Percentiles rank a stretch among this genome's conserved stretches.
Evolutionary conservation across 768 basidiomycete species (phyloP).

Genomic region (Pulveroboletus sp.): DNA sequence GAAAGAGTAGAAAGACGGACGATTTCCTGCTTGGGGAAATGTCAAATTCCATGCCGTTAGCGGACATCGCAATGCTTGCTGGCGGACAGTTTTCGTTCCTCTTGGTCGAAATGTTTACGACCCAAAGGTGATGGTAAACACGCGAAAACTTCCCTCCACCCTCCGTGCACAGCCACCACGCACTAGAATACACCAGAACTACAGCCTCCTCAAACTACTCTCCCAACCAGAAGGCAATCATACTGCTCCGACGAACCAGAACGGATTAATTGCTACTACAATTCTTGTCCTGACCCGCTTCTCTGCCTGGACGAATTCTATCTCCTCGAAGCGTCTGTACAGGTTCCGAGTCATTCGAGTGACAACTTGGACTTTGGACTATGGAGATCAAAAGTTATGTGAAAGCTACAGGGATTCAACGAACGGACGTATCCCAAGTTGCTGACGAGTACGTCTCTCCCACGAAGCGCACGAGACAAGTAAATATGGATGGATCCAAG

Average conservation of each 20-base stretch:
- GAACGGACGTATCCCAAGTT: too few species aligned
- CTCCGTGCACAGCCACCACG: slow-evolving; percentile 24
- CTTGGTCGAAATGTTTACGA: slow-evolving; percentile 11
- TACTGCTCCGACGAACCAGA: too few species aligned
- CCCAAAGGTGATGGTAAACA: slow-evolving; percentile 25
- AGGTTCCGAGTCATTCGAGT: too few species aligned
- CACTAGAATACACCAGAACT: not conserved
- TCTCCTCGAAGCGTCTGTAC: slow-evolving; percentile 47
- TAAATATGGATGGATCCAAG: slow-evolving; percentile 77
- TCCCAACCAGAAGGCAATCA: too few species aligned
- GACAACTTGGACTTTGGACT: not conserved
- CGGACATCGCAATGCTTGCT: slow-evolving; percentile 36
- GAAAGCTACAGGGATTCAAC: too few species aligned
- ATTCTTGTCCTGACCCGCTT: slow-evolving; percentile 51
- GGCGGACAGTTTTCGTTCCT: slow-evolving; percentile 4
- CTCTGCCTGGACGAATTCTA: slow-evolving; percentile 56
- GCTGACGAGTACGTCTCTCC: slow-evolving; percentile 55
- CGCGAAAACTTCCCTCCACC: slow-evolving; percentile 33
- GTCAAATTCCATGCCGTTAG: slow-evolving; percentile 61
- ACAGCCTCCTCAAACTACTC: too few species aligned
- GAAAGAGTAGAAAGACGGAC: slow-evolving; percentile 37
- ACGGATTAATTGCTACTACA: too few species aligned
- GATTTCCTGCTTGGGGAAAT: slow-evolving; percentile 56
- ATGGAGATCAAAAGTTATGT: not conserved
- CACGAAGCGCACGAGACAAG: slow-evolving; percentile 41